A percentile compares a stretch with the other conserved stretches of the same genome.
These are phyloP conservation scores for Erythrophleum fordii DNA, from an alignment of 306 rosid species.

Conservation along the genomic window DNA sequence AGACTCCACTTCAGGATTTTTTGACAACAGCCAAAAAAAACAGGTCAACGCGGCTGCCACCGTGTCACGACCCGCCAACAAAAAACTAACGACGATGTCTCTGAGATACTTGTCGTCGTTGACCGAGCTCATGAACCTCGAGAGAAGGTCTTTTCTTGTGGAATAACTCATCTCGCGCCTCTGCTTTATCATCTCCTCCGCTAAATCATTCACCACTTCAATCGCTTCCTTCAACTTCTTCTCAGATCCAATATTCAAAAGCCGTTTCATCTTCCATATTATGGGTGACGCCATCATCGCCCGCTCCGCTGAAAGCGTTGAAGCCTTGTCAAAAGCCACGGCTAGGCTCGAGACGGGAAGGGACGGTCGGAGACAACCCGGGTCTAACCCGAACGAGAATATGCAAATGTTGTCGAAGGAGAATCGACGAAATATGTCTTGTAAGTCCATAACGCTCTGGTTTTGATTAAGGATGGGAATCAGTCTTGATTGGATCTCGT, in stretches of 20 bases:
- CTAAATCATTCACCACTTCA: slow-evolving; percentile 47
- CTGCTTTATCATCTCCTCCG: slow-evolving; percentile 46
- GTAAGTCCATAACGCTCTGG: slow-evolving; percentile 53
- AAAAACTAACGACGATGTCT: slow-evolving; percentile 83
- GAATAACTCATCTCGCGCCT: slow-evolving; percentile 45
- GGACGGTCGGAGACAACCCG: slow-evolving; percentile 57
- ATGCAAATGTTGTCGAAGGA: slow-evolving; percentile 77
- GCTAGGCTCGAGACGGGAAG: slow-evolving; percentile 62
- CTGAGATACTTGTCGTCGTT: slow-evolving; percentile 65
- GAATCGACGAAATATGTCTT: slow-evolving; percentile 73
- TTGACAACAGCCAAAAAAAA: slow-evolving; percentile 59
- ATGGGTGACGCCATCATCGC: slow-evolving; percentile 65
- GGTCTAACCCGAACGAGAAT: slow-evolving; percentile 88
- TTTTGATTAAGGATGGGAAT: slow-evolving; percentile 45
- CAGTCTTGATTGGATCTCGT: slow-evolving; percentile 55
- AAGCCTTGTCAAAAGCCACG: slow-evolving; percentile 60
- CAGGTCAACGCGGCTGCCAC: slow-evolving; percentile 73
- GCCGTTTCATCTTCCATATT: slow-evolving; percentile 66
- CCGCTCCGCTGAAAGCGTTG: slow-evolving; percentile 69
- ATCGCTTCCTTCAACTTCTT: slow-evolving; percentile 59
- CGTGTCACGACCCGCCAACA: slow-evolving; percentile 89
- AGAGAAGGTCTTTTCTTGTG: slow-evolving; percentile 58
- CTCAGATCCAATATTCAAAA: slow-evolving; percentile 67
- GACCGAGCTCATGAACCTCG: slow-evolving; percentile 70
- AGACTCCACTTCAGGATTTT: slow-evolving; percentile 49